Conservation (phyloP, 495 filamentous ascomycete genomes). For the Cairneyella variabilis region DNA sequence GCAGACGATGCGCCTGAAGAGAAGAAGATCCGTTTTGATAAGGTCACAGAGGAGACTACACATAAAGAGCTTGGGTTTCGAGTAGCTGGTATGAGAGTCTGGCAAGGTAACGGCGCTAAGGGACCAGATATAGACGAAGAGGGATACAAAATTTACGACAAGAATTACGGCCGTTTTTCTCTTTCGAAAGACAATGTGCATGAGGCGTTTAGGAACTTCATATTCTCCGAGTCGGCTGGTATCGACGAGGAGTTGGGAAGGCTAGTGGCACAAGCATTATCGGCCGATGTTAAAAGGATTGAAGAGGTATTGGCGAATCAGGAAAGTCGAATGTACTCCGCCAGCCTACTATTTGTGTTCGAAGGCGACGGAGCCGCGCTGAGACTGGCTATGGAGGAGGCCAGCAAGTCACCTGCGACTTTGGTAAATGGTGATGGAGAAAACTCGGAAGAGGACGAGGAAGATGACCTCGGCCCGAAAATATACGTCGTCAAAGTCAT, state of each 20-base stretch:
- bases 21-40: constrained; percentile 77
- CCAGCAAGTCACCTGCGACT: constrained; percentile 33
- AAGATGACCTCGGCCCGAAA: constrained; percentile 62
- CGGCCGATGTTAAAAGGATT: constrained; percentile 53
- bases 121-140: constrained; percentile 35
- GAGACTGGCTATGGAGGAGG: constrained; percentile 60
- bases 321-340: constrained; percentile 92
- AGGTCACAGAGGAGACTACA: constrained; percentile 74
- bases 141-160: constrained; percentile 76
- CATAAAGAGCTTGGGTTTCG: constrained; percentile 78
- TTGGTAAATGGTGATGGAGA: constrained; percentile 19
- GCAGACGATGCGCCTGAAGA: constrained; percentile 72
- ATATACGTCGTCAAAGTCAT: constrained; percentile 85
- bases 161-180: constrained; percentile 71
- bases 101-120: constrained; percentile 52
- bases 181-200: constrained; percentile 69
- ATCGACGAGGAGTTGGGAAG: constrained; percentile 48
- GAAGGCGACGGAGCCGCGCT: constrained; percentile 79
- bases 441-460: constrained; percentile 51
- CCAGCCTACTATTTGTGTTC: constrained; percentile 86
- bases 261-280: constrained; percentile 58
- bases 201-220: constrained; percentile 71
- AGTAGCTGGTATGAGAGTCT: constrained; percentile 92
- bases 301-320: constrained; percentile 34
- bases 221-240: constrained; percentile 60